Base-by-base conservation (phyloP, 768 basidiomycete species). In the Suillus subaureus region DNA sequence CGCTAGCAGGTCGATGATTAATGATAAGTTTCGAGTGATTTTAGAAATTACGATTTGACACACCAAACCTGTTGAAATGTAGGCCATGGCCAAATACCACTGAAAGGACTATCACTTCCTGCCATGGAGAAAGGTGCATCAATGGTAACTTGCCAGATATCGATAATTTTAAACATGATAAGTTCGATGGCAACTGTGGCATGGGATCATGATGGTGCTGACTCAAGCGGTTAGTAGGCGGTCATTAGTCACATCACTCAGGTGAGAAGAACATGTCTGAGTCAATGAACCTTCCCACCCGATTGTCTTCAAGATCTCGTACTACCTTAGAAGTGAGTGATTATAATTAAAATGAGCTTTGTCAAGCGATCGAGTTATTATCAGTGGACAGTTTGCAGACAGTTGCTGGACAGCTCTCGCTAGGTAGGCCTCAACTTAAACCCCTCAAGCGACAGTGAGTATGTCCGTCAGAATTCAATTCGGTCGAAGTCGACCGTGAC, bases 151-250 rank as follows among this genome's bases (percentile, higher is more conserved):
- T 55, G 21, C 18, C 18, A 21, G 18, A 12, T 55, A 6, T 55
- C 31, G 31, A 55, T 55, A 55, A 55, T 55, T 55, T 55, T 55
- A 35, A 55, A 21, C 54, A n/a, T 33, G 54, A 55, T 33, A 31
- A 52, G 52, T 54, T 54, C 28, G 9, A n/a, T n/a, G n/a, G n/a
- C n/a, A 31, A 28, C 31, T 31, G 31, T 31, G 31, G 33, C 33
- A 33, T 33, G 33, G 33, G 33, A n/a, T n/a, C n/a, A n/a, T n/a
- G n/a, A 33, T 33, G 33, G 33, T 33, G 28, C 51, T 52, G 51
- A 52, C 23, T 49, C 47, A 28, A 45, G 21, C 45, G 45, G n/a
- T 47, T 47, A n/a, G n/a, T 5, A n/a, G n/a, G 11, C 18, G 5
- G 33, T 33, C 6, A 33, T 33, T 33, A n/a, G 28, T 31, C 4